phyloP scores from a whole-genome alignment of 2,329 filamentous ascomycete genomes.

The Nothopassalora personata region DNA sequence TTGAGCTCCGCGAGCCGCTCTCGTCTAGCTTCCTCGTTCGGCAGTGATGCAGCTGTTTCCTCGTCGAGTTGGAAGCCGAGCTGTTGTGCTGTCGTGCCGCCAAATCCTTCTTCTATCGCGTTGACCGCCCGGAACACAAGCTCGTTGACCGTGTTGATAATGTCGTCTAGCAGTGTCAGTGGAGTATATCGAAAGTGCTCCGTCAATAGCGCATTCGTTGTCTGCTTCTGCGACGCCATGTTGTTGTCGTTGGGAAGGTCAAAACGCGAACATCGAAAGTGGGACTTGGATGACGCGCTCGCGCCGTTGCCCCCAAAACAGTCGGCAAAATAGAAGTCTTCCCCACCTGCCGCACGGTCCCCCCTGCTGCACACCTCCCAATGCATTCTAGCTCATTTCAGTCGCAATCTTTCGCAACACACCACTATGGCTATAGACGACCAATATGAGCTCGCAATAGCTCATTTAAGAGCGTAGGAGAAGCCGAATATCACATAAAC shows the following conservation, averaged over 20 bases:
- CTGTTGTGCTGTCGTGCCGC: constrained; percentile 64
- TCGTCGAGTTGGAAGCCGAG: constrained; percentile 62
- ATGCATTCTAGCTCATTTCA: too few species aligned
- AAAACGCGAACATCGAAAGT: not conserved
- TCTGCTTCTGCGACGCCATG: constrained; percentile 43
- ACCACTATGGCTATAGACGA: too few species aligned
- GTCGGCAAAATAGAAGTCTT: too few species aligned
- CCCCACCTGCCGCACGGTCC: too few species aligned
- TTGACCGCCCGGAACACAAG: constrained; percentile 85
- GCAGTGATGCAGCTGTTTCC: constrained; percentile 8
- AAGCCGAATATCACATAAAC: too few species aligned
- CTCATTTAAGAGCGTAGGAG: too few species aligned
- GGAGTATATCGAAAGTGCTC: constrained; percentile 96
- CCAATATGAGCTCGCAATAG: too few species aligned
- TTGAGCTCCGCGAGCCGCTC: constrained; percentile 32
- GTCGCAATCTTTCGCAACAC: too few species aligned
- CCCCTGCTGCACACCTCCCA: too few species aligned
- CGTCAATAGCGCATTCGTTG: constrained; percentile 64
- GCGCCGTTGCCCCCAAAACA: not conserved
- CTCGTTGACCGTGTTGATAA: constrained; percentile 94
- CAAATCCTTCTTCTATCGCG: constrained; percentile 76
- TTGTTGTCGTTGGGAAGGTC: not conserved
- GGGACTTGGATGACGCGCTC: not conserved
- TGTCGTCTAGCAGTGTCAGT: constrained; percentile 88
- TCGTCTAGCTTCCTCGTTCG: constrained; percentile 26